These are phyloP conservation scores for Pseudocercospora macadamiae DNA, from an alignment of 2,329 filamentous ascomycete species.

Conservation along the genomic window DNA sequence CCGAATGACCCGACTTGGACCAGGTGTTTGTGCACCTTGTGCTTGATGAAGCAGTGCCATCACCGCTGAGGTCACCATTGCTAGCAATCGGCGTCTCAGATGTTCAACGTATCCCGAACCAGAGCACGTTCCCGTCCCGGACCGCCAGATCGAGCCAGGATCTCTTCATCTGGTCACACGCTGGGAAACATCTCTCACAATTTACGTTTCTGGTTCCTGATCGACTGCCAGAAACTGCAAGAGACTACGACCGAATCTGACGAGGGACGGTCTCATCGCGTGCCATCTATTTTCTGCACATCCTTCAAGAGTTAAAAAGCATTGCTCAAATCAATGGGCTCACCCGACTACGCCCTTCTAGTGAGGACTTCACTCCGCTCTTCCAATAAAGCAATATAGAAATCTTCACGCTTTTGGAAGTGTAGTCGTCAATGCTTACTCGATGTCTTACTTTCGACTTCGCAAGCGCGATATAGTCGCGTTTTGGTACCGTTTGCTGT, in stretches of 20 bases:
- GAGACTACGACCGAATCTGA: neutral
- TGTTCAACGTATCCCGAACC: neutral
- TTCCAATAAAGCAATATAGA: neutral
- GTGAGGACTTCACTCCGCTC: neutral
- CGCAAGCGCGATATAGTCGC: neutral
- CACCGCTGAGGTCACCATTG: neutral
- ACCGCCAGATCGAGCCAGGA: constrained; percentile 1
- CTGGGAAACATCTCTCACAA: neutral
- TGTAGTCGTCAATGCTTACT: neutral
- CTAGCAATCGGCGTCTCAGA: neutral
- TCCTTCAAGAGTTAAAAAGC: neutral
- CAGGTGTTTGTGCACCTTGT: neutral
- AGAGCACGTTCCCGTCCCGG: neutral
- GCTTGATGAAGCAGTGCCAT: neutral
- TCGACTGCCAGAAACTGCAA: neutral
- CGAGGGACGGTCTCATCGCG: neutral
- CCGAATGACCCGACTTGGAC: neutral
- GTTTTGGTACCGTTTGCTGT: neutral
- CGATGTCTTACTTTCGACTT: neutral
- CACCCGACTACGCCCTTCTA: neutral
- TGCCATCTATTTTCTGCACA: neutral
- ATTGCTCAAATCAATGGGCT: neutral
- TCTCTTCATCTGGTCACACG: neutral
- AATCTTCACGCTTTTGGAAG: neutral
- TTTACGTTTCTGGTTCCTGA: neutral